Evolutionary conservation across 306 rosid species (phyloP), one percentile per base, ranked within the genome.

Genomic region (Quercus wislizeni): DNA sequence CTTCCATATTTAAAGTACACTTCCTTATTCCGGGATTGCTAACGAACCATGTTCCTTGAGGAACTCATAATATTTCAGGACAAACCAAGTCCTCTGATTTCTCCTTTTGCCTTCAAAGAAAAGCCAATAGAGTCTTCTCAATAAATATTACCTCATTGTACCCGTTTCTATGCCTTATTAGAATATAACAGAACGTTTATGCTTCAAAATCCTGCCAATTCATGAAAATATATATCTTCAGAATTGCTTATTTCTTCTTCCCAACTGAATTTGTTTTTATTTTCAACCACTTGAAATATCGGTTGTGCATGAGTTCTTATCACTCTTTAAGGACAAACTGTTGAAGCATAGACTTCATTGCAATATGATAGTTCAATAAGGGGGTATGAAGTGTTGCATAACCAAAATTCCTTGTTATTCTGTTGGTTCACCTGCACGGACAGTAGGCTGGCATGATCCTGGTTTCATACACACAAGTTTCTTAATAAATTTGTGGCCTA

Each of bases 401-500:
- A 82, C 56, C 33, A 55, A 51, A 17, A 41, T 77, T 70, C 65
- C 67, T 71, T 76, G 73, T 73, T 46, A 72, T 75, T 68, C 54
- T 27, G 73, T 78, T 92, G 97, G 94, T 88, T 74, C 92, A 80
- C 98, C 98, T 19, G 99, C 98, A 69, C 71, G 84, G 55, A 91
- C 94, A 7, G 96, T 94, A 63, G 99, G 97, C n/a, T 92, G 98
- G 98, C 97, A 94, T 62, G 94, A 93, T 80, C 97, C 95, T 46
- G 97, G 99, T 76, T 93, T 89, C 84, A 91, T 95, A 82, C 98
- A 95, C 84, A 95, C 98, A 17, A 86, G 99, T 81, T 91, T 89
- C 85, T 91, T 95, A 20, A 87, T 77, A 83, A 65, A 81, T 59
- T 84, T 93, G 62, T 95, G 98, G 97, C 97, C 97, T 25, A 93